Evolutionary conservation across 2,329 filamentous ascomycete species (phyloP), one percentile per base, ranked within the genome.

Genomic region (Monilinia aucupariae): DNA sequence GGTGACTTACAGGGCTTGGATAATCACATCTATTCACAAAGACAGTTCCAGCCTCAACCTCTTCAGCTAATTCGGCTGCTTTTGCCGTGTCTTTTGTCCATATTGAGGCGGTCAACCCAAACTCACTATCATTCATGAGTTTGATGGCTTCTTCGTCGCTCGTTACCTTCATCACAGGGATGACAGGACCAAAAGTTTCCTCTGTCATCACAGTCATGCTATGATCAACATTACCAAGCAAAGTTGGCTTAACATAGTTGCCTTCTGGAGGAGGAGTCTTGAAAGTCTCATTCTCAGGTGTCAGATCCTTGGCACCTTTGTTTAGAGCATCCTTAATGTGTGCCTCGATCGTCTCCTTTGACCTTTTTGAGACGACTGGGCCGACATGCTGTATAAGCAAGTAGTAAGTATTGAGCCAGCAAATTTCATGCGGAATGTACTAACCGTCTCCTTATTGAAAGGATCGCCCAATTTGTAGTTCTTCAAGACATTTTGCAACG

Each of bases 11-110:
- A 66, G 93, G 91, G 74, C 88, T 91, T 54, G 93, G 93, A 75
- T 85, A 97, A 76, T 97, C 93, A 73, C 90, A 92, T 71, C 93
- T 85, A 76, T 97, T 97, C 71, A 97, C 90, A 77, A 97, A 97
- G 55, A 97, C 92, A 1, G 93, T 97, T 49, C 93, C 93, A 52
- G 93, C 92, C 74, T 97, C 92, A 54, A 97, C 85, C 58, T 87
- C 81, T 62, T 94, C 87, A 47, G 88, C 85, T 59, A 97, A 81
- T 74, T 89, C 83, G 70, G 92, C 86, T 20, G 88, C 93, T 73
- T 82, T 87, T 52, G 79, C 81, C 2, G 86, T 85, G 73, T 97
- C 91, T 76, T 94, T 96, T 64, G 92, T 96, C 93, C 93, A 97
- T 71, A 97, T 92, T 72, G 91, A 96, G n/a, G 92, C 93, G 4